Base-by-base conservation (phyloP, 116 monocot species). In the Trichopus zeylanicus region DNA sequence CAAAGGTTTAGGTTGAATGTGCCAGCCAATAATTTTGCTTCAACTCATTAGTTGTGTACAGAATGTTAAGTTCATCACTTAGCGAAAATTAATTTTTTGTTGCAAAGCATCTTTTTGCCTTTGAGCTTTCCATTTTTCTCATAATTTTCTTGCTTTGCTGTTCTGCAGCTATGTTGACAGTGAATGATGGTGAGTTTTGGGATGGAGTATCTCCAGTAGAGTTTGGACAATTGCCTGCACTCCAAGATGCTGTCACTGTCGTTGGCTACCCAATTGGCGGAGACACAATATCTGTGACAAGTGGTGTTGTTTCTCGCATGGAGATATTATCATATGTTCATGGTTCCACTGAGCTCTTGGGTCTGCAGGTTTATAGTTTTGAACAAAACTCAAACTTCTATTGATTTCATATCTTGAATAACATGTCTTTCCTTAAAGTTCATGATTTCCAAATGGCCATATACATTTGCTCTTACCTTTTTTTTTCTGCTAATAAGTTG, bases 211-310 rank as follows among this genome's bases (percentile, higher is more conserved):
- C 73, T 24, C 89, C 86, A 2, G 51, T 94, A 1, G 83, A 94
- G 55, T 94, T 94, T 78, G 94, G 94, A 13, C 64, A 75, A 7
- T 73, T 94, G 63, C 94, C 94, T 59, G 86, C 94, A 38, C 80
- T 94, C 15, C 97, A 97, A 69, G 97, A 97, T 81, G 87, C 84
- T 57, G 90, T 97, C 59, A 87, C 90, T 63, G 97, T 97, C 62
- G 90, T 97, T 64, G 97, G 97, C 2, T 97, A 97, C 52, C 97
- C 97, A 21, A 90, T 97, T 71, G 97, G 97, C 54, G 97, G 97
- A 26, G 97, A 97, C 62, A 97, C 97, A 26, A 97, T 97, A 26
- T 97, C 97, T 48, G 97, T 97, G 35, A 97, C 97, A 12, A 97
- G 91, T 77, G 97, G 97, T 68, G 97, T 97, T 57, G 97, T 97